phyloP scores from a whole-genome alignment of 1,139 yeast genomes.

The Meyerozyma sp. region DNA sequence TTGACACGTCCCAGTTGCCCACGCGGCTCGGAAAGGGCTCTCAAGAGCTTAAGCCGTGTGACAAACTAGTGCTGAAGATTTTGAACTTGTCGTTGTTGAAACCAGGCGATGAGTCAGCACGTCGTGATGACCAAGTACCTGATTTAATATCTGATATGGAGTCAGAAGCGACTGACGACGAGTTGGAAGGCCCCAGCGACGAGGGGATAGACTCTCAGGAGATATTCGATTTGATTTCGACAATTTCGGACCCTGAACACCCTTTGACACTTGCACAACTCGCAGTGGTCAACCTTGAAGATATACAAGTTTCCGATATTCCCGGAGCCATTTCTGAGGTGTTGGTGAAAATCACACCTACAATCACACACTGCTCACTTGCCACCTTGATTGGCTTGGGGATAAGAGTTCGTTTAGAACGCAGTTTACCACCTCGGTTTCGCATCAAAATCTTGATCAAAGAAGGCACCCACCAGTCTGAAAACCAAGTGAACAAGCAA shows the following conservation, averaged over 20 bases:
- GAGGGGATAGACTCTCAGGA: slow-evolving; percentile 72
- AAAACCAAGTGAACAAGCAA: slow-evolving; percentile 92
- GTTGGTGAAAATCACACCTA: slow-evolving; percentile 84
- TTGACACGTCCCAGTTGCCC: slow-evolving; percentile 74
- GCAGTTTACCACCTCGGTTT: slow-evolving; percentile 83
- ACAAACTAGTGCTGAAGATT: slow-evolving; percentile 16
- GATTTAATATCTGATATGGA: slow-evolving; percentile 24
- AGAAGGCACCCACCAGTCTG: slow-evolving; percentile 94
- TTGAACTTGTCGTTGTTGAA: slow-evolving; percentile 19
- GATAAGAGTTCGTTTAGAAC: slow-evolving; percentile 82
- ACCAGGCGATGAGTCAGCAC: slow-evolving; percentile 1
- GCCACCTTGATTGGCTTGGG: slow-evolving; percentile 97
- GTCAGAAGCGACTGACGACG: slow-evolving; percentile 15
- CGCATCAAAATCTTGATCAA: slow-evolving; percentile 76
- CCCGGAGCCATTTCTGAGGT: slow-evolving; percentile 72
- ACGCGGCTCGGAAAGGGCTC: slow-evolving; percentile 38
- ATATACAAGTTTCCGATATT: slow-evolving; percentile 53
- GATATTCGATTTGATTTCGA: slow-evolving; percentile 63
- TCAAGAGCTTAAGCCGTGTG: slow-evolving; percentile 4
- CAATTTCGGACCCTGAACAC: slow-evolving; percentile 96
- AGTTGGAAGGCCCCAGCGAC: slow-evolving; percentile 14
- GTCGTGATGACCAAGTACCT: slow-evolving; percentile 12
- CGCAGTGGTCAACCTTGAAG: slow-evolving; percentile 84
- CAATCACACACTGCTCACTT: slow-evolving; percentile 94
- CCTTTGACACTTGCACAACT: slow-evolving; percentile 92